Percentiles rank a stretch among this genome's conserved stretches.
These are phyloP conservation scores for Xylaria sp. DNA, from an alignment of 2,329 filamentous ascomycete species.

Conservation along the genomic window DNA sequence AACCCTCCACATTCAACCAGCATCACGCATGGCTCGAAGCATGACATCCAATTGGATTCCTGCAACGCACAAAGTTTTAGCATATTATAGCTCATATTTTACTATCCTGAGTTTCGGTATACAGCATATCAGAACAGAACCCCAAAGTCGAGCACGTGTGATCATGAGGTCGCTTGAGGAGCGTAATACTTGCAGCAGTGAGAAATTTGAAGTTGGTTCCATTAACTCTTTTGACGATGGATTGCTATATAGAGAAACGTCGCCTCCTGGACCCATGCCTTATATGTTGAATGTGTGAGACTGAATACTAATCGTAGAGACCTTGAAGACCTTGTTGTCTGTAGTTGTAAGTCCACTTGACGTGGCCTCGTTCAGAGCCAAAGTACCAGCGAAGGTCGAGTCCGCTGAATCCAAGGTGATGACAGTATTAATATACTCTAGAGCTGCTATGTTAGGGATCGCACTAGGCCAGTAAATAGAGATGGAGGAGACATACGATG, in stretches of 20 bases:
- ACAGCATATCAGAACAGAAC: no score
- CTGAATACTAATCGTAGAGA: conserved; percentile 47
- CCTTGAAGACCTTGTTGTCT: conserved; percentile 47
- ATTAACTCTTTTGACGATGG: neutral
- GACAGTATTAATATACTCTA: conserved; percentile 48
- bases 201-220: neutral
- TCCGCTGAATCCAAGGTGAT: conserved; percentile 48
- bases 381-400: conserved; percentile 44
- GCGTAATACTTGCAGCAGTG: neutral
- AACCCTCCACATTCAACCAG: no score
- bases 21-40: no score
- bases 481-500: conserved; percentile 45
- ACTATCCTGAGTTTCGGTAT: no score
- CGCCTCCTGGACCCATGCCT: neutral
- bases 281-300: conserved; percentile 43
- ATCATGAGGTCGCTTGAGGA: no score
- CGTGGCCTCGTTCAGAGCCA: conserved; percentile 45
- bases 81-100: no score
- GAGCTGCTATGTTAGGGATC: neutral
- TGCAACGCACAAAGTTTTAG: no score
- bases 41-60: no score
- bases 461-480: neutral
- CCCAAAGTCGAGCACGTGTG: no score
- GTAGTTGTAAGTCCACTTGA: conserved; percentile 45
- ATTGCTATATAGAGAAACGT: conserved; percentile 4